These are phyloP conservation scores for Mycena kentingensis DNA, from an alignment of 768 basidiomycete species.

Conservation along the genomic window DNA sequence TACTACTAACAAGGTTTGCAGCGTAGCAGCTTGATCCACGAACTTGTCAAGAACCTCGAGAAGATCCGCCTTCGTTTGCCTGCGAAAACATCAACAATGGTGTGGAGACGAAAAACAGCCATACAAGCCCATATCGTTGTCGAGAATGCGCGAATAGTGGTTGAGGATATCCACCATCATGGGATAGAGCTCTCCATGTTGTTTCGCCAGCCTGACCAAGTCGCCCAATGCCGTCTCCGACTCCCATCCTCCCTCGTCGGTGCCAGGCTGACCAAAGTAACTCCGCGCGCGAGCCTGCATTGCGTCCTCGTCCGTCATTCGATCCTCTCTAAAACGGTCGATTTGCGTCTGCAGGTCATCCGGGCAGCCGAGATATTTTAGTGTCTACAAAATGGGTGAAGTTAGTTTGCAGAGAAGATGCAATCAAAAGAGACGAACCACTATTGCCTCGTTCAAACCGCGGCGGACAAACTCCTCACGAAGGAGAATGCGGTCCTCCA, in stretches of 20 bases:
- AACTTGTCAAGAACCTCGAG: conserved; percentile 64
- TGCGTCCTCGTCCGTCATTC: conserved; percentile 87
- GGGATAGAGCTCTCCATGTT: conserved; percentile 63
- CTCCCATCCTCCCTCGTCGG: conserved; percentile 44
- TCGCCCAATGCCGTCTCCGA: conserved; percentile 59
- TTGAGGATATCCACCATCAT: conserved; percentile 62
- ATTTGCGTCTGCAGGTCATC: conserved; percentile 74
- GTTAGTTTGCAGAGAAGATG: not conserved
- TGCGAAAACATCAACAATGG: conserved; percentile 28
- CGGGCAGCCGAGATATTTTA: conserved; percentile 75
- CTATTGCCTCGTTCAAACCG: conserved; percentile 81
- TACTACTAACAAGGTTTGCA: conserved; percentile 62
- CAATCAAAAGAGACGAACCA: conserved; percentile 60
- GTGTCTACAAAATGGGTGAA: conserved; percentile 46
- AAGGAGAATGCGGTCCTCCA: conserved; percentile 78
- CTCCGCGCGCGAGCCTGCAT: conserved; percentile 63
- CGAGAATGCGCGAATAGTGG: conserved; percentile 55
- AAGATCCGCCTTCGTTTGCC: conserved; percentile 59
- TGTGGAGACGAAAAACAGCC: conserved; percentile 26
- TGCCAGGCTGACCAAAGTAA: conserved; percentile 27
- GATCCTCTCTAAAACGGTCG: conserved; percentile 82
- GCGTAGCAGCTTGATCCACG: conserved; percentile 54
- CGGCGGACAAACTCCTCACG: conserved; percentile 82
- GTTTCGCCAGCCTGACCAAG: conserved; percentile 57
- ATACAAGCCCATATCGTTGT: conserved; percentile 60